Percentiles rank a stretch among this genome's conserved stretches.
Conservation (phyloP, 805 yeast genomes). For the Ogataea methanolica region DNA sequence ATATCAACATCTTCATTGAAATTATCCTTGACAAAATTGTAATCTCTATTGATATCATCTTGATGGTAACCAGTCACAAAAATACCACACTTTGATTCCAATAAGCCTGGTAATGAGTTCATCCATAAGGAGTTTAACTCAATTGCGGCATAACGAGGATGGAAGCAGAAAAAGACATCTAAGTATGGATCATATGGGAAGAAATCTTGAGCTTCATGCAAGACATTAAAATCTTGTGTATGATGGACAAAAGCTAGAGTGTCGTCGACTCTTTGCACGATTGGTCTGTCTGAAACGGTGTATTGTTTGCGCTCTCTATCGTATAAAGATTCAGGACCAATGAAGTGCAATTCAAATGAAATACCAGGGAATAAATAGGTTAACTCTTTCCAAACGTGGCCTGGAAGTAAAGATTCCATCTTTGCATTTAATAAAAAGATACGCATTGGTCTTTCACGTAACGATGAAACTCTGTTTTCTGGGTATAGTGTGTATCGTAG, state of each 20-base stretch:
- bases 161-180: constrained; percentile 90
- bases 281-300: constrained; percentile 55
- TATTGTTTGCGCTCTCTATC: constrained; percentile 67
- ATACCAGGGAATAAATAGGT: constrained; percentile 79
- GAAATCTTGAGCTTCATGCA: constrained; percentile 89
- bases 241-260: constrained; percentile 73
- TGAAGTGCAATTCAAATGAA: constrained; percentile 80
- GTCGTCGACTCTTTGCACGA: constrained; percentile 68
- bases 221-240: constrained; percentile 86
- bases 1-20: constrained; percentile 77
- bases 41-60: constrained; percentile 64
- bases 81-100: constrained; percentile 91
- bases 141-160: constrained; percentile 87
- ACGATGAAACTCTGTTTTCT: constrained; percentile 47
- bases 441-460: constrained; percentile 85
- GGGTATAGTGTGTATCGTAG: constrained; percentile 87
- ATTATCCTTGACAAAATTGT: constrained; percentile 60
- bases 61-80: constrained; percentile 88
- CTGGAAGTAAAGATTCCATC: constrained; percentile 90
- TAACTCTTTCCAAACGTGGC: constrained; percentile 93
- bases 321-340: constrained; percentile 88
- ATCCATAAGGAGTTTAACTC: constrained; percentile 79
- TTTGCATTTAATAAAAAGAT: constrained; percentile 87
- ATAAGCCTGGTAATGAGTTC: constrained; percentile 75
- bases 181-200: constrained; percentile 97